These are phyloP conservation scores for Botrytis medusae DNA, from an alignment of 2,329 filamentous ascomycete species.

Conservation along the genomic window DNA sequence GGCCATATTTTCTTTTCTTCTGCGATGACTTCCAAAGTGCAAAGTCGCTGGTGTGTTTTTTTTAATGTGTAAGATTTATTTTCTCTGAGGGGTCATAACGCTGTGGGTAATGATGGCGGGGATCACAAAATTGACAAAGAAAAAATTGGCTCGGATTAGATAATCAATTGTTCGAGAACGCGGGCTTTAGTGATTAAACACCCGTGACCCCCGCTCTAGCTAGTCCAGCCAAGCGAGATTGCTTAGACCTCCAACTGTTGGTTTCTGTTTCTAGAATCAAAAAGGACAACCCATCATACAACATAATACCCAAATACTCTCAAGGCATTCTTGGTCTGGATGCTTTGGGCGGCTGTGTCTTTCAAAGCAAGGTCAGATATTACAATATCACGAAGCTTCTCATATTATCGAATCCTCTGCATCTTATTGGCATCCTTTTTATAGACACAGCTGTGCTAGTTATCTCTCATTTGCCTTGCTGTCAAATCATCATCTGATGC, in stretches of 20 bases:
- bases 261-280: not conserved
- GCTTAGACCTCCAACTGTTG: slow-evolving; percentile 4
- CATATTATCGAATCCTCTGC: not conserved
- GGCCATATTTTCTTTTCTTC: not conserved
- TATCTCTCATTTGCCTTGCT: not conserved
- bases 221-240: not conserved
- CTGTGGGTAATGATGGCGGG: not conserved
- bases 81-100: not conserved
- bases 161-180: not conserved
- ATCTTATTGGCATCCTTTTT: not conserved
- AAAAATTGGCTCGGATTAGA: slow-evolving; percentile 7
- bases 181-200: not conserved
- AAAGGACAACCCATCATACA: not conserved
- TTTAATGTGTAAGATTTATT: not conserved
- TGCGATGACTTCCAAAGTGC: not conserved
- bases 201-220: not conserved
- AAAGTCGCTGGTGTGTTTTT: not conserved
- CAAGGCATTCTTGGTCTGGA: not conserved
- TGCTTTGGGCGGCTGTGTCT: not conserved
- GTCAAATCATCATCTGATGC: not conserved
- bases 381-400: not conserved
- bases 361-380: not conserved
- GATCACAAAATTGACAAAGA: slow-evolving; percentile 9
- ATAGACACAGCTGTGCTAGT: not conserved
- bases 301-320: not conserved